Evolutionary conservation across 495 filamentous ascomycete species (phyloP).

Genomic region (Aspergillus cavernicola): DNA sequence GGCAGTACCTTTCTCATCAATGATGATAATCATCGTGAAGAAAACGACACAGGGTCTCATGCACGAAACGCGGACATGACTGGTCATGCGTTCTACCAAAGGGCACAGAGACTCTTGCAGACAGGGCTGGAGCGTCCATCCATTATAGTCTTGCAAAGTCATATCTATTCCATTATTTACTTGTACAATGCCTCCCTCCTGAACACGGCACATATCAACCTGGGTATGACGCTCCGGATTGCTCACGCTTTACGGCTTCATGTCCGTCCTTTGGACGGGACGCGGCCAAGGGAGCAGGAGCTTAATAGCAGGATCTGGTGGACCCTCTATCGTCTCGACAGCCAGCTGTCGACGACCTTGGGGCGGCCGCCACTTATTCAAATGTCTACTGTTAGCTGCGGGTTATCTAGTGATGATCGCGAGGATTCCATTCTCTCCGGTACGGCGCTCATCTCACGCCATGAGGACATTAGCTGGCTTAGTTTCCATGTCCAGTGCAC

Average conservation of each 20-base stretch:
- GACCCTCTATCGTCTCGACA: no score
- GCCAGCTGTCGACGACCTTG: not conserved
- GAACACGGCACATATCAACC: conserved; percentile 9
- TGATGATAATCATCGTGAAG: no score
- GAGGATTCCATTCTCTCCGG: not conserved
- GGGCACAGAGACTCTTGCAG: not conserved
- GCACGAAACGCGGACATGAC: not conserved
- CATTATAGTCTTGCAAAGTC: conserved; percentile 10
- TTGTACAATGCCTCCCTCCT: conserved; percentile 12
- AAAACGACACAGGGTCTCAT: no score
- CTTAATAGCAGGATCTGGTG: no score
- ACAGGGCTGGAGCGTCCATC: not conserved
- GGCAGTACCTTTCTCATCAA: not conserved
- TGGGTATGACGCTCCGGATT: conserved; percentile 13
- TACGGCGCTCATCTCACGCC: conserved; percentile 3
- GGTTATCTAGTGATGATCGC: not conserved
- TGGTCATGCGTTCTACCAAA: not conserved
- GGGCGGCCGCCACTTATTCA: not conserved
- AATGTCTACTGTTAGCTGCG: not conserved
- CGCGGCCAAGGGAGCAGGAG: no score
- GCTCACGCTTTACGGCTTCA: conserved; percentile 15
- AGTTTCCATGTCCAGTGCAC: conserved; percentile 19
- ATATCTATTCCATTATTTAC: conserved; percentile 24
- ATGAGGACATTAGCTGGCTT: conserved; percentile 17
- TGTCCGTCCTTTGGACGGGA: conserved; percentile 2